Conservation (phyloP, 2,329 filamentous ascomycete species). For the Rachicladosporium sp. region DNA sequence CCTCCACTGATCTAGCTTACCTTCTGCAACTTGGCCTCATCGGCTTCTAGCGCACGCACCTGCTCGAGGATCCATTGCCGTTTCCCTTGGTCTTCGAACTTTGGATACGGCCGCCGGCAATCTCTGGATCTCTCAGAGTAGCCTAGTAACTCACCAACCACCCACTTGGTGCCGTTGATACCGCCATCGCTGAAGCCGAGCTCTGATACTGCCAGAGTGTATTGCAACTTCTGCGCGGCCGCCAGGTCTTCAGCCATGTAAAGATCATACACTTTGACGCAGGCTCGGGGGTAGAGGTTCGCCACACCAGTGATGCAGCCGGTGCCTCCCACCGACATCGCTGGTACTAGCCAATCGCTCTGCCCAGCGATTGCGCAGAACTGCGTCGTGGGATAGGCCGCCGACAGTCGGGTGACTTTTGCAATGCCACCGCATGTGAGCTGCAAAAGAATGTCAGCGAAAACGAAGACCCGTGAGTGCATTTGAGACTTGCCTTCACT, state of each 20-base stretch:
- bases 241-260: constrained; percentile 22
- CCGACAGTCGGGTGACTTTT: constrained; percentile 30
- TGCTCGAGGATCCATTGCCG: constrained; percentile 32
- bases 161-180: constrained; percentile 50
- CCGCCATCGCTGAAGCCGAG: constrained; percentile 46
- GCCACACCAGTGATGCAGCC: constrained; percentile 52
- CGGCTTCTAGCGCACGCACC: constrained; percentile 21
- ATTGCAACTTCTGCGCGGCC: constrained; percentile 39
- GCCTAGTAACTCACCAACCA: constrained; percentile 42
- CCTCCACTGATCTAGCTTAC: constrained; percentile 4
- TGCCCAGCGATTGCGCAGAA: constrained; percentile 32
- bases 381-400: constrained; percentile 23
- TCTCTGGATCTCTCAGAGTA: constrained; percentile 40
- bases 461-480: background rate
- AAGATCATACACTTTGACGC: constrained; percentile 22
- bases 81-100: constrained; percentile 35
- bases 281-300: constrained; percentile 48
- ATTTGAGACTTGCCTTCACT: constrained; percentile 16
- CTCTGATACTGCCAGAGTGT: constrained; percentile 41
- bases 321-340: constrained; percentile 44
- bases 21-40: constrained; percentile 18
- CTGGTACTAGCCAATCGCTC: constrained; percentile 40
- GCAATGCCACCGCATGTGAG: constrained; percentile 28
- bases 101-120: constrained; percentile 43
- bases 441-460: constrained; percentile 2